A percentile compares a stretch with the other conserved stretches of the same genome.
phyloP scores from a whole-genome alignment of 2,329 filamentous ascomycete genomes.

The Phaeomoniella chlamydospora region DNA sequence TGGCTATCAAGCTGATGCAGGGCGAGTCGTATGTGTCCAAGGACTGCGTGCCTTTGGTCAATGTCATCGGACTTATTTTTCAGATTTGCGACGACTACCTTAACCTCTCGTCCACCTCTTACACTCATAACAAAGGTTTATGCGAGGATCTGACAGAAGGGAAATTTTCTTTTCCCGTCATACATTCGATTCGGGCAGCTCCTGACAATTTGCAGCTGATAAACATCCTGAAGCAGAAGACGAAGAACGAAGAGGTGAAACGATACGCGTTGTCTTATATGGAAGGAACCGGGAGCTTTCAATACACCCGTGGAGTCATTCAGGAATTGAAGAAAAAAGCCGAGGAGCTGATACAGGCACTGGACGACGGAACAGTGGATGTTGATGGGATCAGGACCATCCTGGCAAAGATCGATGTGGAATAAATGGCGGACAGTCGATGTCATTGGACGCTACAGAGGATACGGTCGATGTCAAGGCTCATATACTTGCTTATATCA shows the following conservation, averaged over 20 bases:
- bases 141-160: constrained; percentile 94
- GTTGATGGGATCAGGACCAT: constrained; percentile 50
- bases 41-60: constrained; percentile 52
- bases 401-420: constrained; percentile 47
- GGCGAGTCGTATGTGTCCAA: constrained; percentile 16
- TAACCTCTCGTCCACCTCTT: constrained; percentile 60
- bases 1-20: constrained; percentile 31
- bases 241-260: constrained; percentile 75
- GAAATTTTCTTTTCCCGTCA: constrained; percentile 92
- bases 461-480: too few relatives aligned
- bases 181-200: constrained; percentile 63
- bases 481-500: too few relatives aligned
- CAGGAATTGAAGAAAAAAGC: constrained; percentile 50
- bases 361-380: constrained; percentile 41
- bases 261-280: constrained; percentile 82
- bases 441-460: too few relatives aligned
- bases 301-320: constrained; percentile 62
- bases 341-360: constrained; percentile 44
- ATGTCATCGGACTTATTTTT: constrained; percentile 28
- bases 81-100: constrained; percentile 60
- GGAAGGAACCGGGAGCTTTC: constrained; percentile 78
- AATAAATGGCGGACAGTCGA: neutral
- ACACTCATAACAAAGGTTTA: constrained; percentile 79
- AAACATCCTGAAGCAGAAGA: constrained; percentile 86
- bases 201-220: constrained; percentile 47